phyloP scores from a whole-genome alignment of 2,329 filamentous ascomycete species.

The Fusarium fujikuroi region DNA sequence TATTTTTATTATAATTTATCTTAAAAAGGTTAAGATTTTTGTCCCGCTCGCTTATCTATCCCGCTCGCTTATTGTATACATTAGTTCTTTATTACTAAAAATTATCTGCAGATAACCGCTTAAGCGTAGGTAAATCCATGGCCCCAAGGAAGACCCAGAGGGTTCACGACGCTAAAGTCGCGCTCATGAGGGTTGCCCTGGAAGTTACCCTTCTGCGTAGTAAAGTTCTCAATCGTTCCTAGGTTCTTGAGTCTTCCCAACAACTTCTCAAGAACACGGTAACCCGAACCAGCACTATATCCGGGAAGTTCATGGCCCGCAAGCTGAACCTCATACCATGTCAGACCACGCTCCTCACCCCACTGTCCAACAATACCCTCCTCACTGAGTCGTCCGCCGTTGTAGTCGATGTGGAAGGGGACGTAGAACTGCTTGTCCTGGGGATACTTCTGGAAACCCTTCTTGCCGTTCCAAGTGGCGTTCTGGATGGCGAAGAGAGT shows the following conservation, averaged over 20 bases:
- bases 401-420: constrained; percentile 64
- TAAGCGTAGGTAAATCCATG: neutral
- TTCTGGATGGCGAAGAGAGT: constrained; percentile 80
- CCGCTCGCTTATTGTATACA: too few species aligned
- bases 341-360: constrained; percentile 79
- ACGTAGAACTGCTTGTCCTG: constrained; percentile 71
- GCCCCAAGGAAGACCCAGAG: neutral
- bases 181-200: constrained; percentile 12
- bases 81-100: too few species aligned
- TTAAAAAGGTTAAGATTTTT: too few species aligned
- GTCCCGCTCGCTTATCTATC: too few species aligned
- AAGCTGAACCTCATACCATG: constrained; percentile 73
- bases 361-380: constrained; percentile 75
- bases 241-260: constrained; percentile 42
- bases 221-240: constrained; percentile 33
- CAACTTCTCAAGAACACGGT: constrained; percentile 45
- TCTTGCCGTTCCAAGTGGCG: constrained; percentile 78
- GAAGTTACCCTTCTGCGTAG: constrained; percentile 38
- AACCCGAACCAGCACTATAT: constrained; percentile 44
- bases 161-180: neutral
- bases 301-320: constrained; percentile 65
- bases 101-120: rapidly evolving
- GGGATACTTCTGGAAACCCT: constrained; percentile 69
- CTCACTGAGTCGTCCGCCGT: constrained; percentile 61
- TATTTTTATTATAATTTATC: too few species aligned